These are phyloP conservation scores for Talaromyces sp. DNA, from an alignment of 2,329 filamentous ascomycete species.

Conservation along the genomic window DNA sequence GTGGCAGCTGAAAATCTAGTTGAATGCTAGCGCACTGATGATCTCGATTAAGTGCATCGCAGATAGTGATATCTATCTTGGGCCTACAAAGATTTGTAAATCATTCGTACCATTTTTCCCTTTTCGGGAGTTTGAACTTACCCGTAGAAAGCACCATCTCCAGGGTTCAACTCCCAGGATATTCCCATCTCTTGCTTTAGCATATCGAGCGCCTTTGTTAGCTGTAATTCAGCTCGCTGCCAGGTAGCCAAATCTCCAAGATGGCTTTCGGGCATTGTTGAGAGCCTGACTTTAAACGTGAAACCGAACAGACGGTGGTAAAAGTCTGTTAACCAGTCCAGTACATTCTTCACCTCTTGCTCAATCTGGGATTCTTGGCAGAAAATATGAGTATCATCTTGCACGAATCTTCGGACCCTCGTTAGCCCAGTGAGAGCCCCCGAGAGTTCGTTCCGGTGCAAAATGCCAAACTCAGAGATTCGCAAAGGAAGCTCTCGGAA, in stretches of 20 bases:
- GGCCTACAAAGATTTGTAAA: constrained; percentile 46
- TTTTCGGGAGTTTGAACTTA: constrained; percentile 29
- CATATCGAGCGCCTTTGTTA: constrained; percentile 59
- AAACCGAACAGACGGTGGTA: constrained; percentile 49
- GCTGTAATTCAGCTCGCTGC: constrained; percentile 63
- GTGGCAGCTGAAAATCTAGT: constrained; percentile 83
- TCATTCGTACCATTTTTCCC: too few relatives aligned
- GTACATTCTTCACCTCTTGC: constrained; percentile 67
- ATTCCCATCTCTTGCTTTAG: constrained; percentile 49
- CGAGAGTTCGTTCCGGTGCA: constrained; percentile 83
- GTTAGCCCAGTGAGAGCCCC: constrained; percentile 78
- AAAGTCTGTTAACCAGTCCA: constrained; percentile 47
- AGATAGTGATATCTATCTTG: constrained; percentile 85
- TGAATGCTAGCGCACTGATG: constrained; percentile 88
- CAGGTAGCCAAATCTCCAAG: constrained; percentile 72
- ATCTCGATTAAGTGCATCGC: constrained; percentile 73
- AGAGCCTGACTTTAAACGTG: constrained; percentile 71
- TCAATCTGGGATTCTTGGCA: constrained; percentile 73
- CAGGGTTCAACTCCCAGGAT: constrained; percentile 70
- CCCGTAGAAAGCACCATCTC: constrained; percentile 78
- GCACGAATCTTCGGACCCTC: constrained; percentile 79
- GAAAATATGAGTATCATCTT: constrained; percentile 89
- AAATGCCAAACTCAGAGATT: constrained; percentile 79
- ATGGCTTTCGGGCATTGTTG: constrained; percentile 71
- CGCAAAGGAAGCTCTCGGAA: constrained; percentile 79